Conservation (phyloP, 495 filamentous ascomycete species). For the Aspergillus taichungensis region DNA sequence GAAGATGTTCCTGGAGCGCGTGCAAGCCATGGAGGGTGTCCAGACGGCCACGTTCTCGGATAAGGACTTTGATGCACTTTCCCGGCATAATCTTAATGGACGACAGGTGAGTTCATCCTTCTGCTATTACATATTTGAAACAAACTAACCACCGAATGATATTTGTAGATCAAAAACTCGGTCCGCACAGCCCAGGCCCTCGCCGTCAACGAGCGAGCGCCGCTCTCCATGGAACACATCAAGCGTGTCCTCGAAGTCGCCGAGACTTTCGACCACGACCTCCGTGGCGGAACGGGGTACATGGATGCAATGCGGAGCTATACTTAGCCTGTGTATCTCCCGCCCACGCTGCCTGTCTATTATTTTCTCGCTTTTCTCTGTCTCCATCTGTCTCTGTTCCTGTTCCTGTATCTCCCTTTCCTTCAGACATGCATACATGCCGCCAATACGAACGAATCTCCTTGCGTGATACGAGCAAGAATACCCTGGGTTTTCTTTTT, state of each 20-base stretch:
- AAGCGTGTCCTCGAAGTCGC: constrained; percentile 73
- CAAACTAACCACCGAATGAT: background rate
- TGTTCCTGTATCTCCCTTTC: too few relatives aligned
- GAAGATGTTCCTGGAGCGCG: constrained; percentile 73
- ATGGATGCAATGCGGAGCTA: constrained; percentile 45
- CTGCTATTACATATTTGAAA: constrained; percentile 2
- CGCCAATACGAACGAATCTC: background rate
- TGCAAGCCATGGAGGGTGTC: constrained; percentile 54
- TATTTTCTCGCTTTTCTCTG: too few relatives aligned
- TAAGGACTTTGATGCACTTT: constrained; percentile 56
- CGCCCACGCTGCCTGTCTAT: too few relatives aligned
- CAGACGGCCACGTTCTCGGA: constrained; percentile 56
- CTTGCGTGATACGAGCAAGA: background rate
- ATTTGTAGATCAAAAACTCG: constrained; percentile 74
- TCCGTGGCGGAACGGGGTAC: constrained; percentile 55
- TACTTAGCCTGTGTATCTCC: constrained; percentile 20
- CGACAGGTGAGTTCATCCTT: constrained; percentile 50
- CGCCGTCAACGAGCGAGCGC: constrained; percentile 64
- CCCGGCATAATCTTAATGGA: constrained; percentile 72
- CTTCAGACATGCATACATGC: too few relatives aligned
- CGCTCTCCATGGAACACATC: constrained; percentile 73
- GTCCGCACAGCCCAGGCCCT: constrained; percentile 80
- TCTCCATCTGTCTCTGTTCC: too few relatives aligned
- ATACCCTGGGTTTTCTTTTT: constrained; percentile 4
- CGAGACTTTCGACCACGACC: constrained; percentile 72